Evolutionary conservation across 2,329 filamentous ascomycete genomes (phyloP).

Genomic region (Aspergillus cejpii): DNA sequence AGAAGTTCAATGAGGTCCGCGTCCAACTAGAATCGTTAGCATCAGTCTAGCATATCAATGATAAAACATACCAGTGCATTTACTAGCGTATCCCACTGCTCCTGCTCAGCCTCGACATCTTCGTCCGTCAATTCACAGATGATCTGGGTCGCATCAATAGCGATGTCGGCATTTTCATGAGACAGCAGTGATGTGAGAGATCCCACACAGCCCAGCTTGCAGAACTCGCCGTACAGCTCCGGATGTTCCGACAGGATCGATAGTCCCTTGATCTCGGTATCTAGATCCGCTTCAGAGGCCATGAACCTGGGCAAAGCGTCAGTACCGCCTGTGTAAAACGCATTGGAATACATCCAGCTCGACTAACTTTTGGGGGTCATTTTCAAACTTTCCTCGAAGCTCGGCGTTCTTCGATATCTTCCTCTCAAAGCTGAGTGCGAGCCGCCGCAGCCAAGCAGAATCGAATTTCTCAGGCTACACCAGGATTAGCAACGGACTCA

Average conservation of each 20-base stretch:
- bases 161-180: constrained; percentile 96
- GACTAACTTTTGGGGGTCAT: constrained; percentile 63
- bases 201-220: constrained; percentile 62
- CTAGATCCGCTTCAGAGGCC: constrained; percentile 78
- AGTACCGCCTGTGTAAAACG: constrained; percentile 9
- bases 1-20: constrained; percentile 40
- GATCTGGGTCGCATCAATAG: constrained; percentile 83
- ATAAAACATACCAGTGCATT: constrained; percentile 46
- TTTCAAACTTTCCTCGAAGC: constrained; percentile 75
- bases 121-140: constrained; percentile 89
- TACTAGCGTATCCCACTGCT: constrained; percentile 73
- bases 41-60: background rate
- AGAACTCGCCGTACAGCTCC: constrained; percentile 73
- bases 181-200: constrained; percentile 76
- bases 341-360: background rate
- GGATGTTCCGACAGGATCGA: constrained; percentile 83
- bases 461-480: constrained; percentile 67
- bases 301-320: constrained; percentile 52
- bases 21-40: constrained; percentile 33
- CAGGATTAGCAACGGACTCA: constrained; percentile 7
- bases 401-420: constrained; percentile 87
- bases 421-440: constrained; percentile 78
- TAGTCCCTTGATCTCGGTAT: constrained; percentile 77
- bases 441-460: constrained; percentile 70
- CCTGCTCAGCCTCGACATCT: constrained; percentile 73